Conservation (phyloP, 768 basidiomycete species). For the Rhizopogon vesiculosus region DNA sequence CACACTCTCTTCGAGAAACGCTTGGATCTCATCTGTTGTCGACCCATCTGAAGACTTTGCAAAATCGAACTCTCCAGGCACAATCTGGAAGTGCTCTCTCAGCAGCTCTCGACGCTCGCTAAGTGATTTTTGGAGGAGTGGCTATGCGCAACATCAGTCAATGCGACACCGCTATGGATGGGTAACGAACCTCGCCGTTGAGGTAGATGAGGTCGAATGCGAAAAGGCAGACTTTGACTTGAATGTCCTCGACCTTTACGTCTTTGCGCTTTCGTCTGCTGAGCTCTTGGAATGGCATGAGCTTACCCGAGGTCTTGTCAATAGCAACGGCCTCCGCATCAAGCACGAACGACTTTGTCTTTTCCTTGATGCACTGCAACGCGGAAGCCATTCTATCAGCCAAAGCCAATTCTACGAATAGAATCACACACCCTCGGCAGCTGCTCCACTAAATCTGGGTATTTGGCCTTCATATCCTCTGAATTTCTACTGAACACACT, state of each 20-base stretch:
- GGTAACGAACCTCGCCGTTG: conserved; percentile 79
- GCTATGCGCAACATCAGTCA: conserved; percentile 38
- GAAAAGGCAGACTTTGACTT: conserved; percentile 93
- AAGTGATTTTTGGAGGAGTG: conserved; percentile 74
- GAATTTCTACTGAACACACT: conserved; percentile 96
- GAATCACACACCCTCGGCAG: conserved; percentile 62
- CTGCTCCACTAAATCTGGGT: conserved; percentile 96
- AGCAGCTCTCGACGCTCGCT: conserved; percentile 74
- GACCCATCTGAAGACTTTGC: conserved; percentile 89
- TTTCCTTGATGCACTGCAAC: conserved; percentile 75
- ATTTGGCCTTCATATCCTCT: conserved; percentile 99
- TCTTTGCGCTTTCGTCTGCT: conserved; percentile 95
- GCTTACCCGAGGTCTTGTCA: conserved; percentile 74
- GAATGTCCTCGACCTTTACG: conserved; percentile 96
- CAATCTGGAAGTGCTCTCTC: conserved; percentile 71
- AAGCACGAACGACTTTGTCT: conserved; percentile 85
- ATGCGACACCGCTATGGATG: background rate
- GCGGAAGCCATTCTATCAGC: conserved; percentile 5
- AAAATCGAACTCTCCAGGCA: conserved; percentile 89
- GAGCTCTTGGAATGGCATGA: conserved; percentile 98
- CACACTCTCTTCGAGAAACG: conserved; percentile 93
- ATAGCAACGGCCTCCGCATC: conserved; percentile 98
- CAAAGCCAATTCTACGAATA: background rate
- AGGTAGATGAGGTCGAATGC: conserved; percentile 96
- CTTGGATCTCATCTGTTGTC: conserved; percentile 89